Evolutionary conservation across 73 alveolate species (phyloP), one percentile per base, ranked within the genome.

Genomic region (Tetrahymena borealis): DNA sequence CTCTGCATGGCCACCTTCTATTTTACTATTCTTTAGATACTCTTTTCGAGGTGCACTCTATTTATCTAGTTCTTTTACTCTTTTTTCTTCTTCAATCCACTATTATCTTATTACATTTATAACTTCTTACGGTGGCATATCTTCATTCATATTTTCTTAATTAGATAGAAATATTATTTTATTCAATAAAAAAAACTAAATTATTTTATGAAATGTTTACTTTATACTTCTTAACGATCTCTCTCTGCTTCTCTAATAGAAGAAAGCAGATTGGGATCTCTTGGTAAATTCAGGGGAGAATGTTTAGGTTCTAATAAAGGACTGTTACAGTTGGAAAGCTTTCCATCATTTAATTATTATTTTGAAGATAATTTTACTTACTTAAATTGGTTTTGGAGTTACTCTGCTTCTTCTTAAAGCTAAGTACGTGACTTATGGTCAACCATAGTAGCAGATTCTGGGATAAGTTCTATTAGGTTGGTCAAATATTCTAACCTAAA

Each of bases 1-100:
- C 93, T 98, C 99, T 38, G 99, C 99, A 92, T 98, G 99, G n/a
- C 99, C 98, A 18, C 97, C 95, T 94, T 97, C 85, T 18, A 60
- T 60, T 60, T 60, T 60, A 60, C 85, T 60, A 60, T 60, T 60
- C 10, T 60, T 60, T 20, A 60, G 35, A 16, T 60, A 60, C 9
- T 32, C n/a, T 60, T 60, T 60, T 24, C 85, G 96, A 90, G 96
- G 96, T n/a, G 92, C 90, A 60, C 94, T 38, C 92, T 97, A 96
- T 79, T 94, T 37, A 78, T 90, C 95, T 41, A 90, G 92, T 92
- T 94, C 93, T 94, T 94, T 95, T 43, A 94, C 91, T 33, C 97
- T 96, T 93, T 94, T 97, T 94, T 96, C 94, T 43, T 98, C 98
- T 93, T 95, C 95, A 60, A 94, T 91, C 60, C 99, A 98, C 90